Evolutionary conservation across 2,329 filamentous ascomycete species (phyloP).

Genomic region (Fonsecaea pedrosoi): DNA sequence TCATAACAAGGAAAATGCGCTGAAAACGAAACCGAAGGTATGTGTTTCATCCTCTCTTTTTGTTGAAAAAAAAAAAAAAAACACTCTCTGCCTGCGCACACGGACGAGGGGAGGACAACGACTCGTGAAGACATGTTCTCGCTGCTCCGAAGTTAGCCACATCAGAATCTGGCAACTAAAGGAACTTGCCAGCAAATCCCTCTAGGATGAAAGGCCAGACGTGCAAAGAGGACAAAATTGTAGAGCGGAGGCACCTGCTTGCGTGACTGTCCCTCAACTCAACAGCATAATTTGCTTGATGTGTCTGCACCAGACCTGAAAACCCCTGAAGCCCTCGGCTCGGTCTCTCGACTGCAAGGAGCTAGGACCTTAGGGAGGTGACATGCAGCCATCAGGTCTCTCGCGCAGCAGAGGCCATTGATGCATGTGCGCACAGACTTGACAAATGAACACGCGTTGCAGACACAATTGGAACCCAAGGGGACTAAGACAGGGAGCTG

Average conservation of each 20-base stretch:
- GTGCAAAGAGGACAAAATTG: slow-evolving; percentile 4
- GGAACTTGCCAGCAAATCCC: slow-evolving; percentile 3
- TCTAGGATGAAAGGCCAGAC: slow-evolving; percentile 14
- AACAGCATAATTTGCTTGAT: background rate
- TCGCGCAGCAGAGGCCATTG: background rate
- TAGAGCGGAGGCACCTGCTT: background rate
- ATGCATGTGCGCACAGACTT: slow-evolving; percentile 1
- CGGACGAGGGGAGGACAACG: background rate
- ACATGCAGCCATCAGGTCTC: slow-evolving; percentile 2
- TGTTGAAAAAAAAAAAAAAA: too few species aligned
- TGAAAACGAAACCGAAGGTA: slow-evolving; percentile 88
- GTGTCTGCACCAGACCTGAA: background rate
- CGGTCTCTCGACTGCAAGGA: background rate
- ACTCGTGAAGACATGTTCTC: slow-evolving; percentile 3
- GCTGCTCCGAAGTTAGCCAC: slow-evolving; percentile 10
- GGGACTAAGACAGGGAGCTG: background rate
- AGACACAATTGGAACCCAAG: background rate
- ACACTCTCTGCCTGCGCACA: background rate
- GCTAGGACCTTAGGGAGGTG: background rate
- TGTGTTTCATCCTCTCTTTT: slow-evolving; percentile 42
- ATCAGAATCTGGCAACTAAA: slow-evolving; percentile 2
- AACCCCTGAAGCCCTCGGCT: background rate
- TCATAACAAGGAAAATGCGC: slow-evolving; percentile 73
- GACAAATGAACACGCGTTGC: background rate
- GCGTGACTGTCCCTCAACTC: background rate